These are phyloP conservation scores for Phyllosticta capitalensis DNA, from an alignment of 2,329 filamentous ascomycete species.

Conservation along the genomic window DNA sequence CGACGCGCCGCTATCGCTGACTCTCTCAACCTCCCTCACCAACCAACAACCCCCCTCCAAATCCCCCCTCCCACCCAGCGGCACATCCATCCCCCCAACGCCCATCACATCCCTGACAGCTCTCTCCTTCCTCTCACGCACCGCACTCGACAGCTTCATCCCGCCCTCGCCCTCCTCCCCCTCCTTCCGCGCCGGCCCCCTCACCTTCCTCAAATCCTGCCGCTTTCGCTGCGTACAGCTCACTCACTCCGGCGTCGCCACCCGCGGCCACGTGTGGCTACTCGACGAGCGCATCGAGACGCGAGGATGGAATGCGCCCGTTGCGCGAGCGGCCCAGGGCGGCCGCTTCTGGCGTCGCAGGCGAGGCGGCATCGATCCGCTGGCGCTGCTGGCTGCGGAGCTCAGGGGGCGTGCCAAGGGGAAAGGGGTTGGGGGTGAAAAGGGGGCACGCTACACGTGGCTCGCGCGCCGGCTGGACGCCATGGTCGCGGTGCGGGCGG, in stretches of 20 bases:
- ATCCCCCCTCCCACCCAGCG: background rate
- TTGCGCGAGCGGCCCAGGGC: background rate
- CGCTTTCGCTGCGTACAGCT: conserved; percentile 9
- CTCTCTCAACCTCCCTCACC: background rate
- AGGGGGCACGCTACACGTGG: background rate
- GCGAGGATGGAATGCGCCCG: background rate
- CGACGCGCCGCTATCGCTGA: background rate
- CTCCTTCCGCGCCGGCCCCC: background rate
- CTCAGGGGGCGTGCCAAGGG: background rate
- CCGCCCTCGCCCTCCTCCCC: background rate
- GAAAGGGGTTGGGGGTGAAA: background rate
- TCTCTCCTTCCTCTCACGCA: conserved; percentile 10
- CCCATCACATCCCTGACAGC: conserved; percentile 1
- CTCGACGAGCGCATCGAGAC: conserved; percentile 6
- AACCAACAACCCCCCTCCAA: too few relatives aligned
- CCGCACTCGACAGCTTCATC: conserved; percentile 5
- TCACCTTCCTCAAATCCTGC: conserved; percentile 13
- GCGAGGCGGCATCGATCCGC: background rate
- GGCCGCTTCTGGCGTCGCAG: background rate
- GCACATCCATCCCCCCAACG: background rate
- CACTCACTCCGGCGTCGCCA: conserved; percentile 9
- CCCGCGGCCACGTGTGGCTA: conserved; percentile 11
- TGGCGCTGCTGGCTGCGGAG: background rate
- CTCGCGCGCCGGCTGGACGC: conserved; percentile 43
- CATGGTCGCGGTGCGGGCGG: conserved; percentile 43